These are phyloP conservation scores for Phytophthora citrophthora DNA, from an alignment of 352 stramenopile genomes.

Conservation along the genomic window DNA sequence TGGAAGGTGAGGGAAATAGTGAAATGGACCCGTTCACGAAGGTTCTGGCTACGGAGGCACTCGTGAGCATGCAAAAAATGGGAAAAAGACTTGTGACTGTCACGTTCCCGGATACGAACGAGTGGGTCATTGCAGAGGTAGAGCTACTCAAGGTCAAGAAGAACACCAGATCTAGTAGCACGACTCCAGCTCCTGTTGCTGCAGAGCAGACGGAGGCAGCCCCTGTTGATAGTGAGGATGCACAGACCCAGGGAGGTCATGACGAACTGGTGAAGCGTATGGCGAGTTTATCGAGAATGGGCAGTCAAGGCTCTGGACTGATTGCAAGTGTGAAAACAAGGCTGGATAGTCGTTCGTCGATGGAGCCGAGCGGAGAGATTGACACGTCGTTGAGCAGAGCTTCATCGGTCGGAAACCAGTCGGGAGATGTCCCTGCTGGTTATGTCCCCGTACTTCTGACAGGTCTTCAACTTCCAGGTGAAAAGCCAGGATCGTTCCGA, in stretches of 20 bases:
- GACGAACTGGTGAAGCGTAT: constrained; percentile 77
- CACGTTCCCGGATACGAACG: constrained; percentile 46
- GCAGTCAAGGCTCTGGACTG: constrained; percentile 58
- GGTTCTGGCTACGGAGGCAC: constrained; percentile 49
- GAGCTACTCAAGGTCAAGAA: constrained; percentile 87
- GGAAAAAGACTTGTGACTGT: constrained; percentile 60
- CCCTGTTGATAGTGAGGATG: constrained; percentile 4
- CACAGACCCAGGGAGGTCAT: constrained; percentile 33
- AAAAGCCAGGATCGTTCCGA: constrained; percentile 34
- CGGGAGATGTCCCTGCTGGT: constrained; percentile 36
- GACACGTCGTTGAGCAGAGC: constrained; percentile 15
- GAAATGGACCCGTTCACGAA: constrained; percentile 36
- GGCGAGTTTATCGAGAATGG: constrained; percentile 67
- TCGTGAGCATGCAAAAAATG: constrained; percentile 74
- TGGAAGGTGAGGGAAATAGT: constrained; percentile 6
- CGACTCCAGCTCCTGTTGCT: not conserved
- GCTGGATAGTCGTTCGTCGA: constrained; percentile 23
- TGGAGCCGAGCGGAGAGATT: constrained; percentile 18
- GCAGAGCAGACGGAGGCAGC: not conserved
- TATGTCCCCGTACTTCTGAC: constrained; percentile 58
- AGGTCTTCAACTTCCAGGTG: constrained; percentile 50
- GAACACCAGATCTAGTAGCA: constrained; percentile 31
- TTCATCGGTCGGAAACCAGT: constrained; percentile 22
- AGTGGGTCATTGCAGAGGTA: constrained; percentile 72
- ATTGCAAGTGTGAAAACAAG: constrained; percentile 65